Base-by-base conservation (phyloP, 106 monocot species). In the Chionographis japonica region DNA sequence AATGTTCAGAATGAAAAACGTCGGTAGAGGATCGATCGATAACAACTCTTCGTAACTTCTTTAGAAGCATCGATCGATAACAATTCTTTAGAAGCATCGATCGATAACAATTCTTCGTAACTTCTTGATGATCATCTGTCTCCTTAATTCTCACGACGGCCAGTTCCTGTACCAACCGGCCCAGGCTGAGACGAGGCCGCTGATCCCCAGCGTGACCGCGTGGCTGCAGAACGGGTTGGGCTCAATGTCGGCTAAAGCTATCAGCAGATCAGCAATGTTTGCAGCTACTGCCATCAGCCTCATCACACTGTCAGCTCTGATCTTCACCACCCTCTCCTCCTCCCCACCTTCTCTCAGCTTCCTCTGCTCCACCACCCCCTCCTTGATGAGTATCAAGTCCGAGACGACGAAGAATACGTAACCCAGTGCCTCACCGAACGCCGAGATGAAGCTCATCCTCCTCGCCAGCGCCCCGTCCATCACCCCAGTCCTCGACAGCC, bases 91-190 rank as follows among this genome's bases (percentile, higher is more conserved):
- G 27, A 27, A 27, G 27, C 27, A 27, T 27, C 27, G 27, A 27
- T 27, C 27, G 27, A 27, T 27, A 27, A 27, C 27, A 27, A 27
- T 27, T 27, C 27, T 27, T 27, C 27, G 27, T 27, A 27, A 27
- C 27, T 27, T 27, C 27, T 27, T 27, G 27, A 27, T 27, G 27
- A 27, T 27, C 27, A 27, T 27, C 27, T 27, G 27, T 27, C 27
- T 27, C 27, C 27, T 27, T 27, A 27, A 27, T 72, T 6, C 71
- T 75, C 56, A 88, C 4, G 81, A 80, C 2, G 97, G 97, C 97
- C 97, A 97, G 63, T 92, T 92, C 39, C 92, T 70, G 54, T 97
- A 97, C 97, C 92, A 97, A 12, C 97, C 97, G 3, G 97, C 89
- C 97, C 89, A 92, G n/a, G 97, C 97, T 2, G 97, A 97, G 10